Evolutionary conservation across 1,139 yeast species (phyloP), one percentile per base, ranked within the genome.

Genomic region (Candida labiduridarum): DNA sequence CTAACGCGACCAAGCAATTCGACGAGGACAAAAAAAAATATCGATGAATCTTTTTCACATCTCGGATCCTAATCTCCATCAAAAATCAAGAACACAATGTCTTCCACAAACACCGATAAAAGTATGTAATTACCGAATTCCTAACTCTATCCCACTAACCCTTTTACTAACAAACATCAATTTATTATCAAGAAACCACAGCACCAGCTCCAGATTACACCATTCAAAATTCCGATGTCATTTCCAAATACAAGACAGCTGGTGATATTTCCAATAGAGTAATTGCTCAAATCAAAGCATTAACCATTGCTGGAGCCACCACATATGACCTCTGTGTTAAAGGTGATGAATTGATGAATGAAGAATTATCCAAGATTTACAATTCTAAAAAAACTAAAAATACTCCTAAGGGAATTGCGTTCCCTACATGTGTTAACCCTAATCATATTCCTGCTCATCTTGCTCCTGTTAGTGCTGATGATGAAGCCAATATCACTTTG

Each of bases 381-480:
- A 84, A 83, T 72, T 79, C 82, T 64, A 82, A 82, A 68, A 82
- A 82, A 66, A 76, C 79, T 47, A 71, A 79, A 61, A 79, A 71
- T 63, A 75, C 66, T 53, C 75, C 71, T 68, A 86, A 79, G 83
- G 94, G 81, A 45, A 82, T 87, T 68, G 91, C 91, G 18, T 87
- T 87, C 80, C 95, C 95, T 59, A 87, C 95, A 42, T 76, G 86
- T 58, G 76, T 87, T 44, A 82, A 88, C 56, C 89, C 90, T 54
- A 87, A 87, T 74, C 77, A 84, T 62, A 77, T 82, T 59, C 90
- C 88, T 34, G 90, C 88, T 49, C 90, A 87, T 63, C 72, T 84
- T 61, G 78, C 90, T 31, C 94, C 95, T 49, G 71, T 83, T 49
- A 69, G 64, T 49, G 79, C 77, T 44, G 86, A 82, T 55, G 84